Base-by-base conservation (phyloP, 208 protist genomes). In the Angomonas deanei region DNA sequence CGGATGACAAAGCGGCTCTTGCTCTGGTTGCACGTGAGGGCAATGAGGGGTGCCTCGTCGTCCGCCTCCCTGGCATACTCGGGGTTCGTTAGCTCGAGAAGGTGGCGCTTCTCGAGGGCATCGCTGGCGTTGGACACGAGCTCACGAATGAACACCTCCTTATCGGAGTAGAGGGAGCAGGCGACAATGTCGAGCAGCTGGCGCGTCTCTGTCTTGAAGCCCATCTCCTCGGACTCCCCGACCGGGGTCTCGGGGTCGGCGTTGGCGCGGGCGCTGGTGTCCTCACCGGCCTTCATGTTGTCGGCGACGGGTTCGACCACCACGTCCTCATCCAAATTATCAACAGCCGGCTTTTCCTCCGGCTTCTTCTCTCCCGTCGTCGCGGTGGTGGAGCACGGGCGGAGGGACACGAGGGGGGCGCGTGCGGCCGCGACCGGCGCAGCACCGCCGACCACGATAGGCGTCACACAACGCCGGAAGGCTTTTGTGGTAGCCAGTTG, bases 81-180 rank as follows among this genome's bases (percentile, higher is more conserved):
- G 26, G 86, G 77, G 56, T 97, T 88, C 64, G 76, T 93, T 11
- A 96, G 62, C 65, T 95, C 83, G 15, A 90, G 15, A 36, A 98
- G 70, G 58, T 97, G 84, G 30, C 80, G 84, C 83, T 99, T 99
- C 83, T 99, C 97, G 8, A 99, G 80, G 0, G 97, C 98, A 77
- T 99, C 98, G 52, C 94, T 98, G 15, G 96, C 88, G 74, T 99
- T 99, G 13, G 93, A 98, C 23, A 99, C 86, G 34, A 99, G 78
- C 78, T 99, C 98, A 64, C 98, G 93, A 36, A 99, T 87, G 69
- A 99, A 99, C 8, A 99, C 94, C 72, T 98, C 97, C 74, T 98
- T 98, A 56, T 99, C 97, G 3, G 82, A 96, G 88, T 99, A 99
- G 26, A 99, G 80, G 46, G 90, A 97, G 64, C 97, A 94, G 4